A percentile compares a stretch with the other conserved stretches of the same genome.
Evolutionary conservation across 805 yeast genomes (phyloP).

Genomic region (Yarrowia bubula): DNA sequence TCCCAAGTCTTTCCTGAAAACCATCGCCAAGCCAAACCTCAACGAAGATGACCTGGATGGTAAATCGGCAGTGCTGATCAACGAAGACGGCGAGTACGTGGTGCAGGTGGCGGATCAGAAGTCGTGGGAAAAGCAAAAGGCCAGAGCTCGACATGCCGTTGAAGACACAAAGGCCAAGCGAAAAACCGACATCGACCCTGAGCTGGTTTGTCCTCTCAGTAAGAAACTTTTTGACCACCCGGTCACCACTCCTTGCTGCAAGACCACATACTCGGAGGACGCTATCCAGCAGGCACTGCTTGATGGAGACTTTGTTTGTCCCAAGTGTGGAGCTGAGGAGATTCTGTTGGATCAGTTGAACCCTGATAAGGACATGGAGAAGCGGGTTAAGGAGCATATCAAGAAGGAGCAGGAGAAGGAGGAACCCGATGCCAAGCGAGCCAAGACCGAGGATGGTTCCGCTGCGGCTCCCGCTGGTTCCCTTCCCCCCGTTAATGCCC

Average conservation of each 20-base stretch:
- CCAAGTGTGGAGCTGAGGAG: constrained; percentile 75
- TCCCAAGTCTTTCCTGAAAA: constrained; percentile 85
- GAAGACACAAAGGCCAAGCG: constrained; percentile 41
- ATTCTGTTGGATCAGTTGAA: constrained; percentile 69
- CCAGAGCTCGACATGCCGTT: constrained; percentile 39
- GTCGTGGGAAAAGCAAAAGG: constrained; percentile 85
- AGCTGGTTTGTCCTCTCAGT: constrained; percentile 68
- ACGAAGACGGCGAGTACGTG: constrained; percentile 93
- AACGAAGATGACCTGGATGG: constrained; percentile 50
- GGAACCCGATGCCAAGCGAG: background rate
- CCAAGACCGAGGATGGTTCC: constrained; percentile 3
- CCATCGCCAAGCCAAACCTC: constrained; percentile 70
- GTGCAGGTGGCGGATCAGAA: constrained; percentile 91
- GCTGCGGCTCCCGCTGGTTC: background rate
- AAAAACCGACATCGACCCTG: constrained; percentile 54
- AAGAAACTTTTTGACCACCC: constrained; percentile 66
- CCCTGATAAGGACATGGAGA: constrained; percentile 58
- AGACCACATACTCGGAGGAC: constrained; percentile 54
- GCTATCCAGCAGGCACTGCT: constrained; percentile 65
- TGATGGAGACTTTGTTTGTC: constrained; percentile 86
- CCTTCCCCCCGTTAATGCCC: constrained; percentile 5
- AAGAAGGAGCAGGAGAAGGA: constrained; percentile 28
- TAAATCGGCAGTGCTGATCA: constrained; percentile 67
- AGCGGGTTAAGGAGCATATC: constrained; percentile 50
- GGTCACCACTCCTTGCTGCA: constrained; percentile 80